Evolutionary conservation across 2,329 filamentous ascomycete species (phyloP).

Genomic region (Fusarium miscanthi): DNA sequence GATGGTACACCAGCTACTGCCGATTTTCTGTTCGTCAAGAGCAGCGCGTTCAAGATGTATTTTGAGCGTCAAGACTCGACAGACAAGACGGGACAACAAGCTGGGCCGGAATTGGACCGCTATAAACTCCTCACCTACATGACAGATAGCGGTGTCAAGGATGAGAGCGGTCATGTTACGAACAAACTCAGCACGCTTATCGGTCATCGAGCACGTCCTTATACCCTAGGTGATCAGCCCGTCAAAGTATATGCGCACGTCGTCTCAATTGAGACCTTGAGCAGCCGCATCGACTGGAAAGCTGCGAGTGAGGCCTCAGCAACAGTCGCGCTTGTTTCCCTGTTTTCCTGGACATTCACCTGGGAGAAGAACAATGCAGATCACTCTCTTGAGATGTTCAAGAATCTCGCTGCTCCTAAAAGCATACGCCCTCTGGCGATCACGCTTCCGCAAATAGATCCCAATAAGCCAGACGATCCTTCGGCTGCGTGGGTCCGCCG

Average conservation of each 20-base stretch:
- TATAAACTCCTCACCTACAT: not conserved
- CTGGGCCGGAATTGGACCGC: fast-evolving
- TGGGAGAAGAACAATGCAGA: not conserved
- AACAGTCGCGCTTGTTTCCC: not conserved
- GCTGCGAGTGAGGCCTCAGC: not conserved
- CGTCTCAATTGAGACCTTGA: not conserved
- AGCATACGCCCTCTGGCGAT: not conserved
- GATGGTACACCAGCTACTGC: not conserved
- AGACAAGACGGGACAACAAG: fast-evolving
- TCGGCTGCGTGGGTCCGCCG: not conserved
- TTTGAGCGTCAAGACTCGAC: not conserved
- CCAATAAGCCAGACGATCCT: not conserved
- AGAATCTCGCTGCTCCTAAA: not conserved
- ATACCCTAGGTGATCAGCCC: fast-evolving
- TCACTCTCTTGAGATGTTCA: not conserved
- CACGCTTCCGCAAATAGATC: not conserved
- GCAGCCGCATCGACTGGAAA: not conserved
- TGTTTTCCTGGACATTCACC: not conserved
- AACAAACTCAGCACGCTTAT: not conserved
- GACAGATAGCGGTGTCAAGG: not conserved
- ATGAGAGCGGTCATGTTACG: not conserved
- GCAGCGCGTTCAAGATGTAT: not conserved
- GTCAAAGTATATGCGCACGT: not conserved
- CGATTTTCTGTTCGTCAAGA: not conserved
- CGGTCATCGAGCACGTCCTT: not conserved